Conservation (phyloP, 169 alveolate genomes). For the Plasmodium yoelii region DNA sequence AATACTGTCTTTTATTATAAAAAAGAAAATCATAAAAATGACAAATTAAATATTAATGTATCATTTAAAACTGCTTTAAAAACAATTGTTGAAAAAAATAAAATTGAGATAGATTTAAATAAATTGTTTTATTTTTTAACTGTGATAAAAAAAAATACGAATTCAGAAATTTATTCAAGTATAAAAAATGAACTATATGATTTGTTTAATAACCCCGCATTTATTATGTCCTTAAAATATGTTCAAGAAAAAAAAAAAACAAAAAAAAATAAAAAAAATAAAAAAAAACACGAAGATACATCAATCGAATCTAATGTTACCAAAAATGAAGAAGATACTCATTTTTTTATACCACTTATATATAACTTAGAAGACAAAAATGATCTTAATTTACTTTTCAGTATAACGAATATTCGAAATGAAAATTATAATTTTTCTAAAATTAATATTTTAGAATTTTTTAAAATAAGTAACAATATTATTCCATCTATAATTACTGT, state of each 20-base stretch:
- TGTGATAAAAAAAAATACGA: constrained; percentile 40
- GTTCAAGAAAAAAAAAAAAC: constrained; percentile 11
- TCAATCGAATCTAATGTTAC: too few species aligned
- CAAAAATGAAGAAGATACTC: neutral
- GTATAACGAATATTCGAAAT: constrained; percentile 42
- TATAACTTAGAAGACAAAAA: constrained; percentile 32
- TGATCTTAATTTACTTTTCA: constrained; percentile 46
- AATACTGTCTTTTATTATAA: constrained; percentile 14
- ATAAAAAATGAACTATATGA: constrained; percentile 25
- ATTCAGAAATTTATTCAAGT: constrained; percentile 1
- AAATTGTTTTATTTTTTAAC: constrained; percentile 42
- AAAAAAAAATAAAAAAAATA: neutral
- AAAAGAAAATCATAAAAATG: neutral
- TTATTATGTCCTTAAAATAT: constrained; percentile 27
- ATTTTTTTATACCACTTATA: constrained; percentile 28
- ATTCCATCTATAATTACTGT: constrained; percentile 53
- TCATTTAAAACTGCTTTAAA: constrained; percentile 23
- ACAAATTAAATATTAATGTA: neutral
- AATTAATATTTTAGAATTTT: constrained; percentile 35
- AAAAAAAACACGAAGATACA: neutral
- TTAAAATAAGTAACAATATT: constrained; percentile 41
- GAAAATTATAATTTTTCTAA: constrained; percentile 38
- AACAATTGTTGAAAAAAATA: constrained; percentile 25
- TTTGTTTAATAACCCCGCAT: constrained; percentile 51
- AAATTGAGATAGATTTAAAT: constrained; percentile 28